Evolutionary conservation across 1,139 yeast genomes (phyloP).

Genomic region (Pichia sp.): DNA sequence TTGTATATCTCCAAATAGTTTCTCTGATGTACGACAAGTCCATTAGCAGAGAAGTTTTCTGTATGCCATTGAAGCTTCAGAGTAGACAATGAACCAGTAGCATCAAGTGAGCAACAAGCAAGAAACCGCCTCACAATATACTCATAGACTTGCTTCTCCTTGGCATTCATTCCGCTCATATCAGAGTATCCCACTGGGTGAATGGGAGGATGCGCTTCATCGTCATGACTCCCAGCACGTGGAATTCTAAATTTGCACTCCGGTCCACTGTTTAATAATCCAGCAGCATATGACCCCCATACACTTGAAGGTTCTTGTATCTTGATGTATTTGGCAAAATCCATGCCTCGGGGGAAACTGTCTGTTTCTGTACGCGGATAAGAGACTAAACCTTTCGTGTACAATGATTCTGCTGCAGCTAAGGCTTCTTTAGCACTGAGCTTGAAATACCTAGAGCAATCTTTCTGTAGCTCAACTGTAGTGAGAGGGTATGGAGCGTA

Average conservation of each 20-base stretch:
- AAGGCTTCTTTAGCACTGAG: slow-evolving; percentile 78
- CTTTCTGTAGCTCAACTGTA: slow-evolving; percentile 90
- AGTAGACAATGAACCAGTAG: slow-evolving; percentile 64
- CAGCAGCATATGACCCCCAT: slow-evolving; percentile 44
- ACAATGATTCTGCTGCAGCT: slow-evolving; percentile 79
- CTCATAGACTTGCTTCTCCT: slow-evolving; percentile 73
- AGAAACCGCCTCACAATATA: slow-evolving; percentile 80
- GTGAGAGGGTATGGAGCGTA: slow-evolving; percentile 87
- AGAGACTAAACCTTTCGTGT: slow-evolving; percentile 79
- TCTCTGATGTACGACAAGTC: slow-evolving; percentile 61
- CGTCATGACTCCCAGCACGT: slow-evolving; percentile 75
- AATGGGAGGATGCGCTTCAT: slow-evolving; percentile 97
- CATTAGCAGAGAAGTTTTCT: slow-evolving; percentile 64
- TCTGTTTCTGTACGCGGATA: slow-evolving; percentile 99
- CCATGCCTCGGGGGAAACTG: slow-evolving; percentile 69
- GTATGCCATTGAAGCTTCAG: slow-evolving; percentile 69
- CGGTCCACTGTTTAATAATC: slow-evolving; percentile 28
- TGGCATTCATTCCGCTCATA: slow-evolving; percentile 45
- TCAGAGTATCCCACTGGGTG: slow-evolving; percentile 63
- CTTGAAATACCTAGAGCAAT: slow-evolving; percentile 67
- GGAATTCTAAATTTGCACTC: slow-evolving; percentile 50
- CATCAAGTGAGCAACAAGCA: slow-evolving; percentile 91
- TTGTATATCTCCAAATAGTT: slow-evolving; percentile 78
- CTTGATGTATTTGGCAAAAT: slow-evolving; percentile 50
- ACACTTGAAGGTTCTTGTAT: slow-evolving; percentile 46